These are phyloP conservation scores for Dendrocalamus latiflorus DNA, from an alignment of 202 grass and related monocot genomes.

Conservation along the genomic window DNA sequence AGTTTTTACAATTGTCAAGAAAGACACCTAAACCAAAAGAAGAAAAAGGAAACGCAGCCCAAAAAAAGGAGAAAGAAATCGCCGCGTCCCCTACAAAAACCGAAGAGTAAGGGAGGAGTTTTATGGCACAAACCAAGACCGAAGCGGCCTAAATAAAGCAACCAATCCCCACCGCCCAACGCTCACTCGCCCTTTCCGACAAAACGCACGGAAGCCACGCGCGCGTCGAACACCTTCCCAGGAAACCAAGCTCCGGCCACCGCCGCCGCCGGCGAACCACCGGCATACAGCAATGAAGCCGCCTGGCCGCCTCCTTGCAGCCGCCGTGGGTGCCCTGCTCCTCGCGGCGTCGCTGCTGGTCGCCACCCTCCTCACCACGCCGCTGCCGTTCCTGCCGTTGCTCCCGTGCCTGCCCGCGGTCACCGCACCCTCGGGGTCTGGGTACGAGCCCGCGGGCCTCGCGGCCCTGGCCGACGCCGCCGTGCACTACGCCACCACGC, in stretches of 20 bases:
- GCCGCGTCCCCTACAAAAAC: too few relatives aligned
- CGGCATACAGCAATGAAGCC: conserved; percentile 8
- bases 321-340: conserved; percentile 2
- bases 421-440: background rate
- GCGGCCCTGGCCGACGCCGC: conserved; percentile 32
- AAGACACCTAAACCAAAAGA: too few relatives aligned
- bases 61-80: too few relatives aligned
- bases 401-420: conserved; percentile 19
- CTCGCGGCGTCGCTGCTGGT: background rate
- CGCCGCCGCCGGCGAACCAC: background rate
- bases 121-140: too few relatives aligned
- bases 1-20: too few relatives aligned
- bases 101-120: too few relatives aligned
- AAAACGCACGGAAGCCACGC: background rate
- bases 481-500: conserved; percentile 46
- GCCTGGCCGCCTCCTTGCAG: background rate
- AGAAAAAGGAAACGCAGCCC: too few relatives aligned
- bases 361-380: background rate
- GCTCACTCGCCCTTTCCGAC: background rate
- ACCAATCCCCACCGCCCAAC: background rate
- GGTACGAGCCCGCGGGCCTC: conserved; percentile 10
- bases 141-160: conserved; percentile 31
- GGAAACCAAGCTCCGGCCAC: background rate
- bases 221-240: background rate
- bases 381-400: conserved; percentile 2